A percentile compares a stretch with the other conserved stretches of the same genome.
Conservation (phyloP, 2,329 filamentous ascomycete species). For the Epichloe baconii region DNA sequence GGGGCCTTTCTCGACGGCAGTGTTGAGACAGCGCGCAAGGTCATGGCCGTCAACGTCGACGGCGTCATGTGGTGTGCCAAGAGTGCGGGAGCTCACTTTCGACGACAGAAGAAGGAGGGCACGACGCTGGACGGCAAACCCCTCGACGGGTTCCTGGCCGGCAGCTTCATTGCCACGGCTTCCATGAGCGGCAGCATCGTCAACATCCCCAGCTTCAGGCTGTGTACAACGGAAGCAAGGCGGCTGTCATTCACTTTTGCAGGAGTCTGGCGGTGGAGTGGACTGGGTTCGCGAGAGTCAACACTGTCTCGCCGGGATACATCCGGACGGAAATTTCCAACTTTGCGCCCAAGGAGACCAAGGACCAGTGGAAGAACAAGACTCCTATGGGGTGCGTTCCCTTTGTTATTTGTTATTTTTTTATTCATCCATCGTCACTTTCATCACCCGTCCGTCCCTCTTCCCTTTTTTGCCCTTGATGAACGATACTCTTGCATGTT, state of each 20-base stretch:
- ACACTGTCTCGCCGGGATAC: constrained; percentile 63
- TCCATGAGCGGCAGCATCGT: constrained; percentile 69
- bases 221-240: constrained; percentile 62
- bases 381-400: constrained; percentile 55
- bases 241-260: constrained; percentile 47
- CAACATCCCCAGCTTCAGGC: constrained; percentile 63
- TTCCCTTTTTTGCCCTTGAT: not conserved
- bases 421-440: not conserved
- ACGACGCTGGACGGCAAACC: constrained; percentile 48
- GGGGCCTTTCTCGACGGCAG: constrained; percentile 54
- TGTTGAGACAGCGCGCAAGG: constrained; percentile 49
- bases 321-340: constrained; percentile 60
- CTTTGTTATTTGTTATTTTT: constrained; percentile 1
- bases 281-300: constrained; percentile 60
- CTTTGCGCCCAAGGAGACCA: constrained; percentile 52
- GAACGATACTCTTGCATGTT: not conserved
- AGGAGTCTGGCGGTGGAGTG: constrained; percentile 64
- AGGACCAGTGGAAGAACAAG: constrained; percentile 63
- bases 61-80: constrained; percentile 67
- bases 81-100: constrained; percentile 56
- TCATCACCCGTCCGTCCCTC: not conserved
- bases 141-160: constrained; percentile 45
- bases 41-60: constrained; percentile 60
- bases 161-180: constrained; percentile 66
- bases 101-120: constrained; percentile 55